phyloP scores from a whole-genome alignment of 2,329 filamentous ascomycete genomes.

The Fusarium avenaceum region DNA sequence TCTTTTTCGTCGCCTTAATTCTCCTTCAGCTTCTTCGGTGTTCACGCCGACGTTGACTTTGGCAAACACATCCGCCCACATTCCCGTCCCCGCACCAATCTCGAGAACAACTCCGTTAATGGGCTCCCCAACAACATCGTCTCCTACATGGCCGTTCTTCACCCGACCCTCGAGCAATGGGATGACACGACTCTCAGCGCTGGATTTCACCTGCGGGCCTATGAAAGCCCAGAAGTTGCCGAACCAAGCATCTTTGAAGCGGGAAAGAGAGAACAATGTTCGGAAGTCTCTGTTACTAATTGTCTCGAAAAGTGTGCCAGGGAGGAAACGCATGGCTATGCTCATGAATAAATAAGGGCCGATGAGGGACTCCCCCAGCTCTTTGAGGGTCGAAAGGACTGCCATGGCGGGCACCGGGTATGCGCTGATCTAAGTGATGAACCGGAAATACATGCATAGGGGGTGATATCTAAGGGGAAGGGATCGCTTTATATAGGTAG shows the following conservation, averaged over 20 bases:
- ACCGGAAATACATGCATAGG: not conserved
- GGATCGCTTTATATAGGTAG: slow-evolving; percentile 25
- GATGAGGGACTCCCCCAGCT: slow-evolving; percentile 55
- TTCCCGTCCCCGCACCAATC: slow-evolving; percentile 71
- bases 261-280: slow-evolving; percentile 58
- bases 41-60: slow-evolving; percentile 42
- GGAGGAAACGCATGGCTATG: slow-evolving; percentile 63
- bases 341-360: slow-evolving; percentile 68
- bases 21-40: slow-evolving; percentile 26
- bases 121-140: slow-evolving; percentile 53
- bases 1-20: slow-evolving; percentile 38
- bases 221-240: slow-evolving; percentile 70
- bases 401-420: slow-evolving; percentile 42
- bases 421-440: not conserved
- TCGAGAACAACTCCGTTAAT: slow-evolving; percentile 70
- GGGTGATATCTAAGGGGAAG: not conserved
- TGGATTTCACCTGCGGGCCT: slow-evolving; percentile 64
- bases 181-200: slow-evolving; percentile 59
- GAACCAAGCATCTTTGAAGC: slow-evolving; percentile 69
- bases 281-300: slow-evolving; percentile 52
- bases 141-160: slow-evolving; percentile 53
- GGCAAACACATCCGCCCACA: slow-evolving; percentile 70
- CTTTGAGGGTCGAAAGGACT: slow-evolving; percentile 41
- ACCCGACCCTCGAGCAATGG: slow-evolving; percentile 68
- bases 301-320: slow-evolving; percentile 62